Percentiles rank a stretch among this genome's conserved stretches.
Evolutionary conservation across 306 rosid genomes (phyloP).

Genomic region (Acacia confusa): DNA sequence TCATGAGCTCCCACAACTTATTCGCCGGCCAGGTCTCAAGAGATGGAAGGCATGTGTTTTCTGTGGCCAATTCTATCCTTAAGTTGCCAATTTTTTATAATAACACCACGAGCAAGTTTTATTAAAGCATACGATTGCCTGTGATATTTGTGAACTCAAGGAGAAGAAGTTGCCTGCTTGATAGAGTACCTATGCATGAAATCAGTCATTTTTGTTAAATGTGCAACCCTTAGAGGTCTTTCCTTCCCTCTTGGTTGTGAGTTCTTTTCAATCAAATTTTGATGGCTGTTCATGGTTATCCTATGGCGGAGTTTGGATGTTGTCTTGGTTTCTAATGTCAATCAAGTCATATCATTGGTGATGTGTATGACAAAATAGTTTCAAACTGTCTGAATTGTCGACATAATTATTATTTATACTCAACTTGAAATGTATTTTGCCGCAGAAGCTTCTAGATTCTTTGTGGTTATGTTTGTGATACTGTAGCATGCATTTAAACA

Average conservation of each 20-base stretch:
- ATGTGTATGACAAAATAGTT: background rate
- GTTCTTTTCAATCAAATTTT: slow-evolving; percentile 16
- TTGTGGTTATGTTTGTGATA: slow-evolving; percentile 4
- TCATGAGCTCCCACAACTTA: slow-evolving; percentile 85
- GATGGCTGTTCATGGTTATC: slow-evolving; percentile 11
- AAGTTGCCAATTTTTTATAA: slow-evolving; percentile 8
- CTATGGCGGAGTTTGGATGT: background rate
- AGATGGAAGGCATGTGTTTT: slow-evolving; percentile 77
- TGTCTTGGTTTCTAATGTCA: background rate
- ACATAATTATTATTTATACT: slow-evolving; percentile 17
- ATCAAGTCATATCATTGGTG: background rate
- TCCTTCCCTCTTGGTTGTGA: background rate
- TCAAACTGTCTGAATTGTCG: slow-evolving; percentile 3
- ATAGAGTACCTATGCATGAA: background rate
- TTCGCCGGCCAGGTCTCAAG: slow-evolving; percentile 80
- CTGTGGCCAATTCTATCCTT: slow-evolving; percentile 11
- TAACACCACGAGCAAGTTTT: background rate
- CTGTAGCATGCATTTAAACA: slow-evolving; percentile 11
- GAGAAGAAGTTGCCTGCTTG: background rate
- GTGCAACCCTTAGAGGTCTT: background rate
- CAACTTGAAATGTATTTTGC: slow-evolving; percentile 20
- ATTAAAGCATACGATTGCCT: background rate
- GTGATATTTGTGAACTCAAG: background rate
- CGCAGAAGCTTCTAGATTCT: background rate
- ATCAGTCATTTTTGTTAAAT: slow-evolving; percentile 1